These are phyloP conservation scores for Fusarium albidum DNA, from an alignment of 2,329 filamentous ascomycete species.

Conservation along the genomic window DNA sequence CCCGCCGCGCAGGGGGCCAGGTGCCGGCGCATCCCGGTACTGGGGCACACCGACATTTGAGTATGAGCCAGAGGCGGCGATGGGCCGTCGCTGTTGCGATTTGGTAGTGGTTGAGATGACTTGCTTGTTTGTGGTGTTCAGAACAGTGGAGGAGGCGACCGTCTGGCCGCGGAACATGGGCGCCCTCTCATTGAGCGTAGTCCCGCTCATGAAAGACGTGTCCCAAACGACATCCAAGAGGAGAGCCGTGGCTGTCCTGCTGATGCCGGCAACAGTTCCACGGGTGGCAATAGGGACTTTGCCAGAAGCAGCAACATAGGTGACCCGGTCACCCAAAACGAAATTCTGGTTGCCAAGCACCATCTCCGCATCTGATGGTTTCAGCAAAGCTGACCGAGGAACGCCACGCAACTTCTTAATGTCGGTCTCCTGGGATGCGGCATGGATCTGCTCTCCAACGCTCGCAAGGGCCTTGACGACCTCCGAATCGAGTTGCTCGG, in stretches of 20 bases:
- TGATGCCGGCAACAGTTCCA: slow-evolving; percentile 95
- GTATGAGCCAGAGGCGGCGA: slow-evolving; percentile 60
- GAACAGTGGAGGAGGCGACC: slow-evolving; percentile 83
- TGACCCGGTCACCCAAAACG: slow-evolving; percentile 85
- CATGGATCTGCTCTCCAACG: slow-evolving; percentile 71
- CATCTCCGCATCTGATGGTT: slow-evolving; percentile 95
- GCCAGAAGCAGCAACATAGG: slow-evolving; percentile 91
- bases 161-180: slow-evolving; percentile 95
- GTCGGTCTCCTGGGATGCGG: slow-evolving; percentile 60
- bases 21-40: slow-evolving; percentile 64
- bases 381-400: slow-evolving; percentile 86
- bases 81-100: slow-evolving; percentile 58
- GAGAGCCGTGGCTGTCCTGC: slow-evolving; percentile 81
- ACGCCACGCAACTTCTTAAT: slow-evolving; percentile 80
- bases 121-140: slow-evolving; percentile 87
- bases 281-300: slow-evolving; percentile 92
- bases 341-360: slow-evolving; percentile 87
- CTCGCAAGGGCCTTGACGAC: slow-evolving; percentile 83
- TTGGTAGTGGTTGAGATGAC: slow-evolving; percentile 72
- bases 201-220: slow-evolving; percentile 95
- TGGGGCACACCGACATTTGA: slow-evolving; percentile 69
- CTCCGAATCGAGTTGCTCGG: slow-evolving; percentile 93
- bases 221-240: slow-evolving; percentile 95
- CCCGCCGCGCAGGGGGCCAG: slow-evolving; percentile 61
- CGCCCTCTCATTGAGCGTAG: slow-evolving; percentile 87